Conservation (phyloP, 129 eudicot genomes). For the Scalesia atractyloides region DNA sequence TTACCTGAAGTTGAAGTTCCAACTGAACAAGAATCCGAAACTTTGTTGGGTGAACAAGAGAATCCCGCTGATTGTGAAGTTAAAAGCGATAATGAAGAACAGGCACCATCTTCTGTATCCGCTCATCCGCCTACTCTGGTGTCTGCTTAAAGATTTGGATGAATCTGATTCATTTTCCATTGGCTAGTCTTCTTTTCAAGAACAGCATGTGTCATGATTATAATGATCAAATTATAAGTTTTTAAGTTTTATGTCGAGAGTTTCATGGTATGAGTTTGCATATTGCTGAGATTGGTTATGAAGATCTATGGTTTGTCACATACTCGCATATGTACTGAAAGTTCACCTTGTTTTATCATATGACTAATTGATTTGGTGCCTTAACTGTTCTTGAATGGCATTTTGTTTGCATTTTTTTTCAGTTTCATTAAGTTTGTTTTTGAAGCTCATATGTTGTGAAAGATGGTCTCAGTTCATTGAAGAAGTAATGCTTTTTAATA, state of each 20-base stretch:
- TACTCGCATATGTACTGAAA: background rate
- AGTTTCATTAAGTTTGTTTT: background rate
- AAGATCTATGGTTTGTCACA: background rate
- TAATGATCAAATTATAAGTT: constrained; percentile 7
- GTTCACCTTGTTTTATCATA: background rate
- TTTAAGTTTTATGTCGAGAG: background rate
- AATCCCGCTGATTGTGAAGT: constrained; percentile 20
- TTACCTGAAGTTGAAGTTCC: constrained; percentile 22
- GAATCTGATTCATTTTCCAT: background rate
- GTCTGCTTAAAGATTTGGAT: constrained; percentile 27
- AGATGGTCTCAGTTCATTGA: background rate
- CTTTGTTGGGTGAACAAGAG: constrained; percentile 19
- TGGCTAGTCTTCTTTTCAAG: background rate
- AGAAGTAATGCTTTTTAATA: no score
- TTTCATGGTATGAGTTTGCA: constrained; percentile 16
- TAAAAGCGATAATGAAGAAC: constrained; percentile 28
- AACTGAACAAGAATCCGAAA: constrained; percentile 26
- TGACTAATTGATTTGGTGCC: background rate
- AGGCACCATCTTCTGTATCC: background rate
- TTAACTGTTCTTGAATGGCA: background rate
- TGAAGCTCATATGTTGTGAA: background rate
- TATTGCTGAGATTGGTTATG: background rate
- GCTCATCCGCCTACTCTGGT: constrained; percentile 30
- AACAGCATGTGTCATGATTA: constrained; percentile 18
- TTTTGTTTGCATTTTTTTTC: background rate